Evolutionary conservation across 2,329 filamentous ascomycete species (phyloP).

Genomic region (Penicillium capsulatum): DNA sequence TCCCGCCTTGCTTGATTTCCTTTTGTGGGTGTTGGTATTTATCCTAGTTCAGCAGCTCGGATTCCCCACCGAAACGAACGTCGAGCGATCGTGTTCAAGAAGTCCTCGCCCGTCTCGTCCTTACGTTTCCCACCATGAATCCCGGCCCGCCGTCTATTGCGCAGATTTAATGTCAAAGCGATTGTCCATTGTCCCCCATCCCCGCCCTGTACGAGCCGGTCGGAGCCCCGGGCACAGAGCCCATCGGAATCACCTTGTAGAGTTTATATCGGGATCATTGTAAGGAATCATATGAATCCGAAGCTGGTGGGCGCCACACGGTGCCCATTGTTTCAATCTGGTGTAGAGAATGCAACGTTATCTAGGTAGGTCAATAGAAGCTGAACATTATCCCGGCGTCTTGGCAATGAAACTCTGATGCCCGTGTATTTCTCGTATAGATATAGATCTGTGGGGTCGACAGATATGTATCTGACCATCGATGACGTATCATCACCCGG

Average conservation of each 20-base stretch:
- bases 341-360: no score
- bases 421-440: no score
- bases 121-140: conserved; percentile 21
- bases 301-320: no score
- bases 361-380: not conserved
- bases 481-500: no score
- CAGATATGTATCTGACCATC: no score
- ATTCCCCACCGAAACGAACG: conserved; percentile 25
- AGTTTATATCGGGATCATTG: conserved; percentile 5
- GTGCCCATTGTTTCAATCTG: no score
- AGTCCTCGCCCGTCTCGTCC: conserved; percentile 21
- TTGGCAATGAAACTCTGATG: no score
- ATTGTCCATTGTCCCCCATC: conserved; percentile 13
- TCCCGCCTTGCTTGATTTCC: conserved; percentile 3
- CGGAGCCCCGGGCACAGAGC: conserved; percentile 10
- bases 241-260: conserved; percentile 13
- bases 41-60: conserved; percentile 28
- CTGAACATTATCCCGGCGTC: no score
- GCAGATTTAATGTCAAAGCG: conserved; percentile 21
- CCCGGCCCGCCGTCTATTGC: conserved; percentile 22
- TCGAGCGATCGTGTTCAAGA: conserved; percentile 21
- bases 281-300: no score
- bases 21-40: conserved; percentile 20
- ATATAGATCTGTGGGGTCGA: no score
- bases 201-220: conserved; percentile 19